Evolutionary conservation across 1,139 yeast species (phyloP), one percentile per base, ranked within the genome.

Genomic region (Eremothecium sinecaudum): DNA sequence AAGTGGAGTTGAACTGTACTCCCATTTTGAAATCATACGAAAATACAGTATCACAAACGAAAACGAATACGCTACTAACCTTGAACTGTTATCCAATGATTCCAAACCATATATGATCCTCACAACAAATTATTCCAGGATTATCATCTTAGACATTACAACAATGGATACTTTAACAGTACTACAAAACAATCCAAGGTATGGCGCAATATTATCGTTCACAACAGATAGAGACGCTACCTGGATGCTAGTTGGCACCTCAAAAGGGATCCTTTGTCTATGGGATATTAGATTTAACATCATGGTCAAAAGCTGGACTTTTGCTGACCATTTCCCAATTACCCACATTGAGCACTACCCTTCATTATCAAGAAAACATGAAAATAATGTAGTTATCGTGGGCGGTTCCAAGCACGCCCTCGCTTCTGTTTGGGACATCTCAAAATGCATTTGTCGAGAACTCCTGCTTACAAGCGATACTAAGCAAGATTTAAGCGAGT

Each of bases 241-340:
- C 5, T 83, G 95, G 87, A 48, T 81, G 3, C 54, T 84, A 4
- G 53, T 79, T 2, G 96, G 95, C 0, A 82, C 96, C 0, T 63
- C 71, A 1, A 69, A 68, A 29, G 97, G 97, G 1, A 61, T 77
- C 1, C 53, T 90, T 20, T 75, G 75, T 41, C 56, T 90, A 14
- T 86, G 95, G 94, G 96, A 87, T 56, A 47, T 81, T 28, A 63
- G 94, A 36, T 83, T 84, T 52, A 66, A 66, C 24, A 45, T 79
- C 0, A 59, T 71, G 31, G 62, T 82, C 18, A 76, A 71, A 41
- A 63, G 78, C 1, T 81, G 86, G 76, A 67, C 69, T 5, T 64
- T 79, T 31, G 67, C 66, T 11, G 63, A 66, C 11, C 59, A 66
- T 2, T 54, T 56, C 17, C 71, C 75, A 0, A 73, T 82, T 11